Conservation (phyloP, 2,329 filamentous ascomycete genomes). For the Penicillium sp. region DNA sequence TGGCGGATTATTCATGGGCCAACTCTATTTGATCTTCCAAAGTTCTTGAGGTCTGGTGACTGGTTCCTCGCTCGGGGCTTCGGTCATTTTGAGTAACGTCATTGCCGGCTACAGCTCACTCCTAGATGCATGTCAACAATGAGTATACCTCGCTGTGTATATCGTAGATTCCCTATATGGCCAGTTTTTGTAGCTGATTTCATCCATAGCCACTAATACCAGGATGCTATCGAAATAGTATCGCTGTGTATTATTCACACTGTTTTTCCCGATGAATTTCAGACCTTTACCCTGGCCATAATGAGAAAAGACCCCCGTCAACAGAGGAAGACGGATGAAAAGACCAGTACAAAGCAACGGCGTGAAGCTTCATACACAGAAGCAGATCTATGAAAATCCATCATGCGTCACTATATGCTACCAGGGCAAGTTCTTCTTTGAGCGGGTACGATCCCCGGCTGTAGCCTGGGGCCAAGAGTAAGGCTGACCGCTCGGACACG, state of each 20-base stretch:
- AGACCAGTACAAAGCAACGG: too few relatives aligned
- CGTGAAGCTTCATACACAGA: too few relatives aligned
- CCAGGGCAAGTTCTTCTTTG: too few relatives aligned
- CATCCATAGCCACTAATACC: background rate
- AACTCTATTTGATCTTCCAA: background rate
- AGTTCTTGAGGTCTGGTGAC: background rate
- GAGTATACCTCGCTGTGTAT: background rate
- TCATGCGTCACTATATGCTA: too few relatives aligned
- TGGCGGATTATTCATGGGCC: background rate
- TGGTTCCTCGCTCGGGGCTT: background rate
- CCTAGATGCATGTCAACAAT: background rate
- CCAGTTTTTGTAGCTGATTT: background rate
- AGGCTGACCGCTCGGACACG: too few relatives aligned
- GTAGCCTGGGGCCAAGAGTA: background rate
- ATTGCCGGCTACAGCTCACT: background rate
- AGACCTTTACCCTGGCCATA: too few relatives aligned
- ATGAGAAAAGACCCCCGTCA: too few relatives aligned
- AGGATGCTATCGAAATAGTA: background rate
- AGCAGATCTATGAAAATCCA: too few relatives aligned
- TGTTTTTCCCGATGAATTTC: background rate
- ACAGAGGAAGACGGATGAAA: too few relatives aligned
- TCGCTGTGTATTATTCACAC: background rate
- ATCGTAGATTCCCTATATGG: background rate
- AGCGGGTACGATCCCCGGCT: too few relatives aligned
- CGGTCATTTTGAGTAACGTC: background rate